These are phyloP conservation scores for Yarrowia sp. DNA, from an alignment of 805 yeast species.

Conservation along the genomic window DNA sequence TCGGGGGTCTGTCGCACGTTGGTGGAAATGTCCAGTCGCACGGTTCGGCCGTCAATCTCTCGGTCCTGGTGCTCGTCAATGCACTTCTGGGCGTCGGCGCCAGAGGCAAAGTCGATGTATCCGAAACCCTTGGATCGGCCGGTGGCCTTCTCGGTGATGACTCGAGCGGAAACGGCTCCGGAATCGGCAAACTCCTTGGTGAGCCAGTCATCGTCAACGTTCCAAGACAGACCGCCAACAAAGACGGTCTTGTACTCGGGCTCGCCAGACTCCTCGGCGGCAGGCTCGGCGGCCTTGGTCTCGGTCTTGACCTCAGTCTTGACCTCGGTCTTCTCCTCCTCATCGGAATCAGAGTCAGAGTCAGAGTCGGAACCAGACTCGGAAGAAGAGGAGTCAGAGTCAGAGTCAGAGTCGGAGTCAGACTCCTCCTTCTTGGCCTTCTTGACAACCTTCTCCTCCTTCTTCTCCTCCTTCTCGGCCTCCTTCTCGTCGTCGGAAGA, in stretches of 20 bases:
- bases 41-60: slow-evolving; percentile 96
- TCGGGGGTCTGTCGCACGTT: slow-evolving; percentile 64
- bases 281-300: slow-evolving; percentile 47
- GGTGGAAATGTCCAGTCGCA: slow-evolving; percentile 90
- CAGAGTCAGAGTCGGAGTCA: slow-evolving; percentile 46
- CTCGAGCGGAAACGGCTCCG: slow-evolving; percentile 93
- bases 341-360: slow-evolving; percentile 49
- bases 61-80: slow-evolving; percentile 83
- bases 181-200: slow-evolving; percentile 75
- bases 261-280: slow-evolving; percentile 48
- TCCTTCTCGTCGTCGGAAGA: slow-evolving; percentile 39
- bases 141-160: slow-evolving; percentile 88
- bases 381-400: slow-evolving; percentile 44
- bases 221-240: slow-evolving; percentile 98
- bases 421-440: slow-evolving; percentile 54
- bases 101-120: slow-evolving; percentile 89
- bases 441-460: slow-evolving; percentile 66
- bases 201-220: slow-evolving; percentile 94
- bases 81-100: slow-evolving; percentile 84
- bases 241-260: slow-evolving; percentile 79
- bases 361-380: slow-evolving; percentile 47
- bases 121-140: slow-evolving; percentile 94
- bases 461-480: slow-evolving; percentile 50
- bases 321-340: slow-evolving; percentile 54
- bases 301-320: slow-evolving; percentile 57